Conservation (phyloP, 306 rosid genomes). For the Trifolium fragiferum region DNA sequence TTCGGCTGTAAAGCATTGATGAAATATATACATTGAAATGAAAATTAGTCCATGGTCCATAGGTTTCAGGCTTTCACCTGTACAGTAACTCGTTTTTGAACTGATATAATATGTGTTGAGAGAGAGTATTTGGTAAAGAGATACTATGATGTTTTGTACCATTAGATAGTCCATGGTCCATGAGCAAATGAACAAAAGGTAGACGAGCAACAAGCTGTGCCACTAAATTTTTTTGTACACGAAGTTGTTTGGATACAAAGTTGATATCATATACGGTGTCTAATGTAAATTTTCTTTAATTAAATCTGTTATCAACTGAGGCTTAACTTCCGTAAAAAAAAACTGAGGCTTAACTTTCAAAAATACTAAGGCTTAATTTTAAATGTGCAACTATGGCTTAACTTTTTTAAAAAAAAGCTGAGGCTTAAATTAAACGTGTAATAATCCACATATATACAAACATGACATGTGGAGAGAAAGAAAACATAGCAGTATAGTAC, state of each 20-base stretch:
- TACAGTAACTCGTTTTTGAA: slow-evolving; percentile 3
- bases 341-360: too few relatives aligned
- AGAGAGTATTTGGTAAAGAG: not conserved
- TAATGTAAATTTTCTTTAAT: too few relatives aligned
- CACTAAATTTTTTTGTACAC: too few relatives aligned
- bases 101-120: not conserved
- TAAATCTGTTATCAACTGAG: too few relatives aligned
- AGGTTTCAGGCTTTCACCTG: not conserved
- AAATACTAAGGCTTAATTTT: not conserved
- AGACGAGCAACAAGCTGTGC: too few relatives aligned
- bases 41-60: slow-evolving; percentile 8
- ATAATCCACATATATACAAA: not conserved
- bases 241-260: not conserved
- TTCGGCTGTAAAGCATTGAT: not conserved
- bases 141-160: not conserved
- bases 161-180: not conserved
- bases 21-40: not conserved
- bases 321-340: too few relatives aligned
- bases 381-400: not conserved
- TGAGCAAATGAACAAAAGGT: too few relatives aligned
- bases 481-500: not conserved
- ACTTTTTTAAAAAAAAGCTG: not conserved
- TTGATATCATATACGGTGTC: too few relatives aligned
- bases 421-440: not conserved
- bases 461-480: not conserved